These are phyloP conservation scores for Penicillium ucsense DNA, from an alignment of 495 filamentous ascomycete genomes.

Conservation along the genomic window DNA sequence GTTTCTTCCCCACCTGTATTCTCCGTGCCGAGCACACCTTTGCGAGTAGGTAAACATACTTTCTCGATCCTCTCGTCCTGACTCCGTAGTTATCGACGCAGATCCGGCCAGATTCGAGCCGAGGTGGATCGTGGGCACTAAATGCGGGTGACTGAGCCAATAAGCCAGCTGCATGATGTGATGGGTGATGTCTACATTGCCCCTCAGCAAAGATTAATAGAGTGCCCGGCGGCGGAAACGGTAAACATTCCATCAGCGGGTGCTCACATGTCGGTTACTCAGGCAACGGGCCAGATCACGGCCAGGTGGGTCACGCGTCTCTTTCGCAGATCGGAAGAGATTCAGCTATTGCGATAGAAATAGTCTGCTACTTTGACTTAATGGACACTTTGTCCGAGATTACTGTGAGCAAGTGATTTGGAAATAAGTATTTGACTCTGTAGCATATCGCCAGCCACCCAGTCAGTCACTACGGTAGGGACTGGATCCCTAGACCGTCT, in stretches of 20 bases:
- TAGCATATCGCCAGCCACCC: too few species aligned
- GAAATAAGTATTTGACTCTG: too few species aligned
- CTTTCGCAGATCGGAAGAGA: too few species aligned
- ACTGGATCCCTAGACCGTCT: too few species aligned
- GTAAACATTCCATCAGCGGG: slow-evolving; percentile 4
- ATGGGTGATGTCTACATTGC: background rate
- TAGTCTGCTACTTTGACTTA: too few species aligned
- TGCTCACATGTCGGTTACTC: slow-evolving; percentile 1
- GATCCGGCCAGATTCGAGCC: slow-evolving; percentile 3
- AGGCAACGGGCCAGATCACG: slow-evolving; percentile 2
- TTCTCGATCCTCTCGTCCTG: background rate
- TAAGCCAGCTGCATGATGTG: background rate
- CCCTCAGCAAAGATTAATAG: slow-evolving; percentile 12
- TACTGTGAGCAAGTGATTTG: too few species aligned
- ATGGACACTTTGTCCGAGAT: too few species aligned
- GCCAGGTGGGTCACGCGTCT: too few species aligned
- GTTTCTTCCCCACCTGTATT: background rate
- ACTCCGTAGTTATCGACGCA: background rate
- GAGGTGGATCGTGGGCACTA: background rate
- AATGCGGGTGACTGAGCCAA: background rate
- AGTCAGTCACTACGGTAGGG: too few species aligned
- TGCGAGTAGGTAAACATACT: background rate
- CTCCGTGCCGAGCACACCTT: background rate
- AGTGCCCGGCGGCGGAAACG: slow-evolving; percentile 6
- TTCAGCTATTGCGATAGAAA: too few species aligned